Evolutionary conservation across 2,329 filamentous ascomycete genomes (phyloP), one percentile per base, ranked within the genome.

Genomic region (Lachnellula suecica): DNA sequence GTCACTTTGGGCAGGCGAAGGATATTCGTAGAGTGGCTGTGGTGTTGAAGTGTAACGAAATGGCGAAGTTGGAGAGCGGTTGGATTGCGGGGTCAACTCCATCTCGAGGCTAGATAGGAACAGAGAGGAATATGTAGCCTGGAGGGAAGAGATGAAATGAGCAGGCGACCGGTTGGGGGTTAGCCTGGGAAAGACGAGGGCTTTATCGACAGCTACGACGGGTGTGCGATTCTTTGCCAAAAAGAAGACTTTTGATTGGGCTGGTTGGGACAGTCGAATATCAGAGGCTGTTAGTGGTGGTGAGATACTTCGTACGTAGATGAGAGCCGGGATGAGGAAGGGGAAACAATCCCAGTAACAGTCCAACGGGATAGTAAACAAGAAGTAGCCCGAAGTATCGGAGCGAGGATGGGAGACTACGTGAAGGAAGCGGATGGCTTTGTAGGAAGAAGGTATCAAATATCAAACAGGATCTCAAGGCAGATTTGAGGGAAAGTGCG

Each of bases 11-110:
- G 65, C 65, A 17, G 66, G 65, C 22, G 65, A 67, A 25, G 65
- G 65, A 62, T 68, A 68, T 53, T 66, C 66, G 59, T 66, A 67
- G 50, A 65, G 56, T 47, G 61, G 60, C 48, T 67, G 63, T 49
- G 60, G 40, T 49, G 59, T 60, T 47, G 64, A 59, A n/a, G 42
- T 52, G 47, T 63, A 66, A 50, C 49, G 59, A 48, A 61, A 64
- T 7, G 66, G 64, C 20, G 65, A 66, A 29, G 58, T 58, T 34
- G 64, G 63, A 46, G 66, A 68, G 42, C 59, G 60, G 44, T 59
- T 51, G 25, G 66, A 67, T 58, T 64, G 62, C 52, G 65, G 66
- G 55, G 65, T 67, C 50, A 68, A 50, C 20, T 67, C 65, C 66
- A 68, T 68, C 20, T 54, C 61, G 22, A 43, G 40, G 23, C 22